A percentile compares a stretch with the other conserved stretches of the same genome.
phyloP scores from a whole-genome alignment of 106 monocot species.

The Cymbidium sinense region DNA sequence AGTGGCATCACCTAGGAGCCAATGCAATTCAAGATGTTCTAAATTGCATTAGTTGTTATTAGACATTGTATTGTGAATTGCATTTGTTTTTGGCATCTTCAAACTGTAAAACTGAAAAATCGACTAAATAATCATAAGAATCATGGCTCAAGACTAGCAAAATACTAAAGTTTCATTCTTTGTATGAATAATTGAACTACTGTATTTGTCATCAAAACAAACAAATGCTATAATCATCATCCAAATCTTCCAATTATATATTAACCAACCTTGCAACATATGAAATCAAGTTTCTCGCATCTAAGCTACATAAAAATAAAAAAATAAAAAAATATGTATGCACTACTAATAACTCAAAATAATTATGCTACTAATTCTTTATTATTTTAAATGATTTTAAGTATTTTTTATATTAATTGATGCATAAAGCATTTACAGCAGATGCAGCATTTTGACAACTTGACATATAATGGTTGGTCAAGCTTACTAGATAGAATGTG shows the following conservation, averaged over 20 bases:
- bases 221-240: neutral
- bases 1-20: neutral
- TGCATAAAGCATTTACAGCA: neutral
- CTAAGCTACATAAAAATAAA: neutral
- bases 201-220: neutral
- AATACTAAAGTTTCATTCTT: neutral
- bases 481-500: neutral
- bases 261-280: neutral
- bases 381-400: too few relatives aligned
- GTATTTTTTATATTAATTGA: neutral
- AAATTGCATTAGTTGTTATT: neutral
- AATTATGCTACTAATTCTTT: too few relatives aligned
- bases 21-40: neutral
- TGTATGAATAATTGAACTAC: neutral
- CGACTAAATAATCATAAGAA: neutral
- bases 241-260: neutral
- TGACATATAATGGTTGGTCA: neutral
- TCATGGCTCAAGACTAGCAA: neutral
- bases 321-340: neutral
- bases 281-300: neutral
- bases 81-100: neutral
- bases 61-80: neutral
- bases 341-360: neutral
- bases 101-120: constrained; percentile 1
- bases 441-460: neutral